phyloP scores from a whole-genome alignment of 139 green algal species.

The Haematococcus lacustris region DNA sequence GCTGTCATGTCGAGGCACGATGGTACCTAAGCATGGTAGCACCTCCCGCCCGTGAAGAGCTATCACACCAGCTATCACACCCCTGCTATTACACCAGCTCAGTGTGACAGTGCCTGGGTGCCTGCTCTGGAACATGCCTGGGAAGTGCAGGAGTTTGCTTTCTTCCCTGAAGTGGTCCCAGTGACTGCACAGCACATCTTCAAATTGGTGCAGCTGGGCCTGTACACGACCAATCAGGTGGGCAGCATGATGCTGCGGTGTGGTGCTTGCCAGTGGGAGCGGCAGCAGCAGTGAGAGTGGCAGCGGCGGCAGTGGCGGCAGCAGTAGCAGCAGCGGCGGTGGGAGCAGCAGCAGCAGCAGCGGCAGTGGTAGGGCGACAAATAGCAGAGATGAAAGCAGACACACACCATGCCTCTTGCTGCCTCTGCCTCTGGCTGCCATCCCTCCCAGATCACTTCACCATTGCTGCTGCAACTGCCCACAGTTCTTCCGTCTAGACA shows the following conservation, averaged over 20 bases:
- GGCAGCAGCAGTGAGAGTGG: not conserved
- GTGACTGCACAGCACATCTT: constrained; percentile 74
- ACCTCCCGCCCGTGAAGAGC: not conserved
- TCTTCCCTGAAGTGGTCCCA: constrained; percentile 42
- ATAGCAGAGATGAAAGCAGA: not conserved
- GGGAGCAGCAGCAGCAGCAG: constrained; percentile 5
- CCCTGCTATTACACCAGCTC: not conserved
- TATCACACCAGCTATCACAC: not conserved
- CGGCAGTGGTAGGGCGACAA: not conserved
- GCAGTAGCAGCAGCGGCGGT: not conserved
- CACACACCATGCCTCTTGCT: not conserved
- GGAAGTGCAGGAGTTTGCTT: constrained; percentile 23
- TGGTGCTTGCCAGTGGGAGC: no score
- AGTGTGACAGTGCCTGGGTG: no score
- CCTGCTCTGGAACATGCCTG: no score
- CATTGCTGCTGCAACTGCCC: not conserved
- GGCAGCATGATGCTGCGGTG: no score
- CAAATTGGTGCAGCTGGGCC: constrained; percentile 54
- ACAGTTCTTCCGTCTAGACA: constrained; percentile 52
- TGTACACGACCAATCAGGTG: constrained; percentile 79
- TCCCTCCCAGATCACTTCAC: not conserved
- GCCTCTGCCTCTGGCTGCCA: constrained; percentile 2
- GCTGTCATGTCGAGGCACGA: not conserved
- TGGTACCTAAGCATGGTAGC: not conserved
- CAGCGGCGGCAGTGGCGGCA: not conserved